Base-by-base conservation (phyloP, 768 basidiomycete species). In the Mycena kentingensis region DNA sequence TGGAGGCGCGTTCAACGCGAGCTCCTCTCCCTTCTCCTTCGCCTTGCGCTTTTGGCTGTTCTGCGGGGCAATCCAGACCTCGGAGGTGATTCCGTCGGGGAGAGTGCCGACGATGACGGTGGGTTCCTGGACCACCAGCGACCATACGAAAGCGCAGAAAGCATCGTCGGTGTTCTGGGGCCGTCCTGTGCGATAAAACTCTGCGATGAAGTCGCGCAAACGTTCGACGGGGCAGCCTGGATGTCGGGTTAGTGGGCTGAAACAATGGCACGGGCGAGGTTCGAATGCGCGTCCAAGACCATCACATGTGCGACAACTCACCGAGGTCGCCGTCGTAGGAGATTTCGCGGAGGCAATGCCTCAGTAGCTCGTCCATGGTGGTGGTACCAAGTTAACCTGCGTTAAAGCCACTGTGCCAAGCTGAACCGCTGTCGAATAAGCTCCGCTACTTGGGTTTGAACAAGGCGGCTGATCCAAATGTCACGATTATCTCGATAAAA, bases 291-390 rank as follows among this genome's bases (percentile, higher is more conserved):
- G 50, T 53, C 38, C 34, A 45, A 49, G 51, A 57, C 43, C 46
- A 68, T 70, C 70, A 70, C 65, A 67, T 72, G 68, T 68, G 66
- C 52, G 51, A 34, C 48, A 50, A 80, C 87, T 75, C 68, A 94
- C 93, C 93, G 36, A 91, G 76, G 66, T 94, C 90, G 5, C 93
- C 93, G 63, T 94, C 92, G 69, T 93, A 94, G 5, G 93, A 83
- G 26, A 96, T 76, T 67, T 96, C 91, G 32, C 87, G 85, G 29
- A 93, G 77, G 65, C 88, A 88, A 65, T 92, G 86, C 63, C 87
- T 85, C 32, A 95, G 72, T 37, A 96, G 83, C 64, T 92, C 87
- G 66, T 95, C 93, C 87, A 95, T 93, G 39, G 38, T 46, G 29
- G 26, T 10, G 39, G 45, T 35, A 12, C 5, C n/a, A 12, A 26